Evolutionary conservation across 345 rosid species (phyloP).

Genomic region (Syzygium jambos): DNA sequence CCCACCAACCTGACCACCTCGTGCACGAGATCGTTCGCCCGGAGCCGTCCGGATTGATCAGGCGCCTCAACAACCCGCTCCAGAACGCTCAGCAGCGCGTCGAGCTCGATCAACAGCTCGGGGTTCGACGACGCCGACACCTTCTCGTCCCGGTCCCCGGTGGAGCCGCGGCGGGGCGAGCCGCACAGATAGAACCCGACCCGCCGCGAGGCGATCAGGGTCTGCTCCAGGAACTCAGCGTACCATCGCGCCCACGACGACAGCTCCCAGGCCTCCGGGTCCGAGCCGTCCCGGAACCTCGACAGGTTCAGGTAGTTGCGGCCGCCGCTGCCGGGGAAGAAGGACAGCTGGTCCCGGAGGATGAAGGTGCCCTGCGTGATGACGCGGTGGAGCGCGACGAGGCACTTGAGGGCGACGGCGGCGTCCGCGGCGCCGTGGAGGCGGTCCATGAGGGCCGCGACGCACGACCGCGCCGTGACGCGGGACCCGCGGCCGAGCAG

Average conservation of each 20-base stretch:
- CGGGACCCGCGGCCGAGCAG: background rate
- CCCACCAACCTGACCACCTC: slow-evolving; percentile 11
- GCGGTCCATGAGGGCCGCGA: slow-evolving; percentile 19
- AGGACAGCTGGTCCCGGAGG: slow-evolving; percentile 30
- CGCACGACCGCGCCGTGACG: slow-evolving; percentile 51
- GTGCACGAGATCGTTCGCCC: slow-evolving; percentile 6
- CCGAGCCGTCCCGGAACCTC: slow-evolving; percentile 4
- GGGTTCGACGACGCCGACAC: background rate
- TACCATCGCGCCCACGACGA: slow-evolving; percentile 41
- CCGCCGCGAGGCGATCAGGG: slow-evolving; percentile 33
- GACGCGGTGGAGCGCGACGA: slow-evolving; percentile 9
- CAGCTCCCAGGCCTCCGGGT: slow-evolving; percentile 28
- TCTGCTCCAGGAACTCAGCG: slow-evolving; percentile 16
- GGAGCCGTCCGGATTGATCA: background rate
- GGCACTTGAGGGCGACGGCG: slow-evolving; percentile 25
- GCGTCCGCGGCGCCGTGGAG: slow-evolving; percentile 10
- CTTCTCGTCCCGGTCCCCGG: slow-evolving; percentile 34
- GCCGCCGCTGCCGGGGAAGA: background rate
- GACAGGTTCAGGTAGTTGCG: background rate
- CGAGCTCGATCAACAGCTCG: slow-evolving; percentile 3
- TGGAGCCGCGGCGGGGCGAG: slow-evolving; percentile 22
- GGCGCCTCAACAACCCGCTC: slow-evolving; percentile 1
- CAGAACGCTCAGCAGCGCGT: background rate
- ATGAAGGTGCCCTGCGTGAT: slow-evolving; percentile 8
- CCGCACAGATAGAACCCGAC: slow-evolving; percentile 54